Percentiles rank a stretch among this genome's conserved stretches.
Evolutionary conservation across 2,329 filamentous ascomycete species (phyloP).

Genomic region (Beauveria pseudobassiana): DNA sequence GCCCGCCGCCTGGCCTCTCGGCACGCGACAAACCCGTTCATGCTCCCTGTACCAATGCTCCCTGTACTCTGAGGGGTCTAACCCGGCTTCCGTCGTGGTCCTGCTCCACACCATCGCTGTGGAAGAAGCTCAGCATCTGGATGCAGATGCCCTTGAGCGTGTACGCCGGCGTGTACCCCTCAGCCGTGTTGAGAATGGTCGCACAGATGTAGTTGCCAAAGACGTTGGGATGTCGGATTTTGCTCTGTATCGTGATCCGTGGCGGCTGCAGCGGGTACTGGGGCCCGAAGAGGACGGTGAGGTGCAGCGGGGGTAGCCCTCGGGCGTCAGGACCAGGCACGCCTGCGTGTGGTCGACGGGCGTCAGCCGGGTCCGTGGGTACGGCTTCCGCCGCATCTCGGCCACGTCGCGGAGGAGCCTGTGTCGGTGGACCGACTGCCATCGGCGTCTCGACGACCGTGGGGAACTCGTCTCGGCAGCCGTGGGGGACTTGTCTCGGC

Average conservation of each 20-base stretch:
- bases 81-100: slow-evolving; percentile 16
- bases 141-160: slow-evolving; percentile 42
- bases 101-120: slow-evolving; percentile 38
- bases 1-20: neutral
- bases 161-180: slow-evolving; percentile 42
- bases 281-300: slow-evolving; percentile 29
- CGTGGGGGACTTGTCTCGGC: too few relatives aligned
- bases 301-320: slow-evolving; percentile 32
- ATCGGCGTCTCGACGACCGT: neutral
- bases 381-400: slow-evolving; percentile 37
- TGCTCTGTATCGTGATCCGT: slow-evolving; percentile 31
- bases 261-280: slow-evolving; percentile 35
- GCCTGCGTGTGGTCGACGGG: slow-evolving; percentile 27
- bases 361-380: slow-evolving; percentile 37
- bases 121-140: slow-evolving; percentile 45
- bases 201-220: slow-evolving; percentile 37
- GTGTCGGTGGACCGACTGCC: neutral
- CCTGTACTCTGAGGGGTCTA: slow-evolving; percentile 21
- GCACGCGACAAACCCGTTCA: neutral
- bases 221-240: slow-evolving; percentile 39
- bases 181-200: slow-evolving; percentile 33
- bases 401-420: slow-evolving; percentile 36
- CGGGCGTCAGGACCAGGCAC: slow-evolving; percentile 37
- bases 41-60: neutral
- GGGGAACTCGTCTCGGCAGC: too few relatives aligned